Conservation (phyloP, 164 flowering plant genomes). For the Macadamia tetraphylla region DNA sequence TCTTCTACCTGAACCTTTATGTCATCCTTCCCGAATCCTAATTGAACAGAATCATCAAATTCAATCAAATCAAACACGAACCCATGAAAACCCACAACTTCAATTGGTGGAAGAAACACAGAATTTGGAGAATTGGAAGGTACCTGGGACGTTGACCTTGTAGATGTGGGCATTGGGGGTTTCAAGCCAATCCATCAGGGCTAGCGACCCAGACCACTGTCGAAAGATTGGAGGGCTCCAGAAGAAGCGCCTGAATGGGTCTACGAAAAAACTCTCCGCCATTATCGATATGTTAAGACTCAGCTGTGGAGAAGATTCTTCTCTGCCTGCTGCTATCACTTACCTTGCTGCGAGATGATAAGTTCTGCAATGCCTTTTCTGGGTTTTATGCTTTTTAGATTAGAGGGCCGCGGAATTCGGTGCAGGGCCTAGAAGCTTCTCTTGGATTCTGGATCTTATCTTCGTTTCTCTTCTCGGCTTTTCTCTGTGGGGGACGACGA, state of each 20-base stretch:
- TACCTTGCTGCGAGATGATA: too few species aligned
- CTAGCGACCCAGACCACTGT: constrained; percentile 40
- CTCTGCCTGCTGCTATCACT: too few species aligned
- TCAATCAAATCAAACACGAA: not conserved
- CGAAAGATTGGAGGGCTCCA: constrained; percentile 33
- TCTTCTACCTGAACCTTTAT: constrained; percentile 71
- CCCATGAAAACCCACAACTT: not conserved
- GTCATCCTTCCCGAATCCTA: constrained; percentile 61
- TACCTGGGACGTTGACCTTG: constrained; percentile 84
- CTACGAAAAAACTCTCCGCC: constrained; percentile 34
- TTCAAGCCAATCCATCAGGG: constrained; percentile 78
- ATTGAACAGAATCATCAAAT: not conserved
- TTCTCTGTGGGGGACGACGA: not conserved
- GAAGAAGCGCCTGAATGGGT: constrained; percentile 48
- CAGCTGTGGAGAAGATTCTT: not conserved
- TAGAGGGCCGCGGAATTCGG: too few species aligned
- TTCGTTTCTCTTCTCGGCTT: not conserved
- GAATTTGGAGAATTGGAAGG: not conserved
- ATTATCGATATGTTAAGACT: constrained; percentile 11
- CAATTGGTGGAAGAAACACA: not conserved
- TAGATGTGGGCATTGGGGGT: constrained; percentile 56
- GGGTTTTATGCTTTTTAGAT: too few species aligned
- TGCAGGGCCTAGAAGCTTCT: not conserved
- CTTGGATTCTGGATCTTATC: not conserved
- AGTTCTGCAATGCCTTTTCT: too few species aligned